A percentile compares a stretch with the other conserved stretches of the same genome.
Conservation (phyloP, 2,329 filamentous ascomycete genomes). For the Colletotrichum siamense region DNA sequence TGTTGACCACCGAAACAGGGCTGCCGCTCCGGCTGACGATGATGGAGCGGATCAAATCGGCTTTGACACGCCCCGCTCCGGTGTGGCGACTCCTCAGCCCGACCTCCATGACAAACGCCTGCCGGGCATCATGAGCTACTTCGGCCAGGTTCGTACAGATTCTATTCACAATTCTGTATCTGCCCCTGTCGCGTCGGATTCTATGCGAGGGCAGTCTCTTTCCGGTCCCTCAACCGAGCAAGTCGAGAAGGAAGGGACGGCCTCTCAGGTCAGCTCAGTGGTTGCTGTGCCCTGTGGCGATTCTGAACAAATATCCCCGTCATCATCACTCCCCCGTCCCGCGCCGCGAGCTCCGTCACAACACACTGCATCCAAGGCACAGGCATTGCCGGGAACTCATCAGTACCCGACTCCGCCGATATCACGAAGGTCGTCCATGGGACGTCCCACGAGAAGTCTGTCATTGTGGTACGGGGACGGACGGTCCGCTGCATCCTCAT, state of each 20-base stretch:
- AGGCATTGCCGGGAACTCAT: constrained; percentile 3
- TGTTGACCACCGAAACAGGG: constrained; percentile 61
- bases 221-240: constrained; percentile 18
- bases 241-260: constrained; percentile 11
- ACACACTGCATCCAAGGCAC: constrained; percentile 11
- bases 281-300: constrained; percentile 19
- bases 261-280: constrained; percentile 19
- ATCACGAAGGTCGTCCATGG: constrained; percentile 24
- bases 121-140: constrained; percentile 96
- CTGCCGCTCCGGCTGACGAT: constrained; percentile 65
- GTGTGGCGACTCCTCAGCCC: constrained; percentile 90
- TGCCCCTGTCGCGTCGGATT: constrained; percentile 36
- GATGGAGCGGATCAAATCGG: constrained; percentile 79
- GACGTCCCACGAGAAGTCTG: constrained; percentile 33
- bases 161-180: constrained; percentile 47
- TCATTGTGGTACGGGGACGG: constrained; percentile 30
- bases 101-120: constrained; percentile 94
- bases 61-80: constrained; percentile 86
- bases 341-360: background rate
- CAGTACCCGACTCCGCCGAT: constrained; percentile 25
- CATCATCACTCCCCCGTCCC: background rate
- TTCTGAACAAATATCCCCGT: constrained; percentile 18
- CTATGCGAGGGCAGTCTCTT: constrained; percentile 6
- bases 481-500: constrained; percentile 35
- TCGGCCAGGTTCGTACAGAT: constrained; percentile 97